These are phyloP conservation scores for Irpex sp. DNA, from an alignment of 1,284 basidiomycete genomes.

Conservation along the genomic window DNA sequence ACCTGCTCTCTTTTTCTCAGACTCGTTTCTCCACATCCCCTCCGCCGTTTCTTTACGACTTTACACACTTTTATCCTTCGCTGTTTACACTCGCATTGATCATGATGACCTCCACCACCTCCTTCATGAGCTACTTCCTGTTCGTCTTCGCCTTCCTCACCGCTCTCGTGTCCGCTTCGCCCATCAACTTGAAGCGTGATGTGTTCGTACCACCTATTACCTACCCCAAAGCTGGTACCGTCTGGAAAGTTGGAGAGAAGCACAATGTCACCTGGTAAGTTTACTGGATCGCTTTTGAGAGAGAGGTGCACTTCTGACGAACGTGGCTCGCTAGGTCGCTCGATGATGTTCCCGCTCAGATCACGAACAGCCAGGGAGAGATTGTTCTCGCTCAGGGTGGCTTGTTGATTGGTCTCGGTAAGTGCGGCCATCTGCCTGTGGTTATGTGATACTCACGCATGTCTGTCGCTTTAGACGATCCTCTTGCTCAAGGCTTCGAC, in stretches of 20 bases:
- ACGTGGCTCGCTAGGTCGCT: slow-evolving; percentile 31
- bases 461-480: slow-evolving; percentile 16
- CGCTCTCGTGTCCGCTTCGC: slow-evolving; percentile 25
- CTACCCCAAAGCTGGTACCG: slow-evolving; percentile 32
- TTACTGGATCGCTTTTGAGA: background rate
- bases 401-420: slow-evolving; percentile 27
- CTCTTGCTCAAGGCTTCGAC: slow-evolving; percentile 37
- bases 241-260: slow-evolving; percentile 39
- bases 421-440: slow-evolving; percentile 3
- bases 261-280: slow-evolving; percentile 43
- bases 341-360: slow-evolving; percentile 34
- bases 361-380: slow-evolving; percentile 42
- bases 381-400: slow-evolving; percentile 37
- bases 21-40: background rate
- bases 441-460: background rate
- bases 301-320: slow-evolving; percentile 2
- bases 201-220: slow-evolving; percentile 44
- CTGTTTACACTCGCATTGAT: background rate
- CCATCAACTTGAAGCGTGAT: slow-evolving; percentile 32
- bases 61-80: background rate
- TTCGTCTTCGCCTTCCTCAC: slow-evolving; percentile 23
- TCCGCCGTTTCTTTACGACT: background rate
- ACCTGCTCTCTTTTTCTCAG: background rate
- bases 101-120: slow-evolving; percentile 23
- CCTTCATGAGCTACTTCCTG: slow-evolving; percentile 21